These are phyloP conservation scores for Ramularia collo-cygni DNA, from an alignment of 2,329 filamentous ascomycete genomes.

Conservation along the genomic window DNA sequence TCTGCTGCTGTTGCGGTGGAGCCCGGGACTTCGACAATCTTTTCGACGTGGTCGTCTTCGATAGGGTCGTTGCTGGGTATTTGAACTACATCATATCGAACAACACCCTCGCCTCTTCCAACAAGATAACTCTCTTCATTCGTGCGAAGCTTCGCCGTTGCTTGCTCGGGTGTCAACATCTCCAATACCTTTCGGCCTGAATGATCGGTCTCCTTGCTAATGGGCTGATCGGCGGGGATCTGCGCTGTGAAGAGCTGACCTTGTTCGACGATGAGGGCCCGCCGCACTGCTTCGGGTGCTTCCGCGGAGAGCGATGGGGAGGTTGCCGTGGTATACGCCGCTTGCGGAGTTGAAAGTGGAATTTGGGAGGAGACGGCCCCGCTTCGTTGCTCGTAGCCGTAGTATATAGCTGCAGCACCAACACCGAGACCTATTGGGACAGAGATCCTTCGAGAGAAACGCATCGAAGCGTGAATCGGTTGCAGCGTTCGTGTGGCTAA, in stretches of 20 bases:
- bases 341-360: constrained; percentile 19
- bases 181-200: constrained; percentile 81
- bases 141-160: constrained; percentile 77
- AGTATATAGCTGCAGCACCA: constrained; percentile 66
- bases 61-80: constrained; percentile 95
- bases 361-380: constrained; percentile 19
- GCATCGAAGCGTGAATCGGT: constrained; percentile 63
- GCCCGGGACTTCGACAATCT: constrained; percentile 84
- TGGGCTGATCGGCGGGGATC: constrained; percentile 74
- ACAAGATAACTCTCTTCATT: constrained; percentile 90
- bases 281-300: constrained; percentile 48
- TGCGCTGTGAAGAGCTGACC: constrained; percentile 85
- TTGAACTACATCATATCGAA: constrained; percentile 91
- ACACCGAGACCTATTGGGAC: constrained; percentile 62
- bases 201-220: constrained; percentile 82
- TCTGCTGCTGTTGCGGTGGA: constrained; percentile 49
- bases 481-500: constrained; percentile 35
- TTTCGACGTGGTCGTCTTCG: constrained; percentile 96
- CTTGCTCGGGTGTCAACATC: constrained; percentile 94
- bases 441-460: constrained; percentile 57
- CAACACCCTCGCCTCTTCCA: constrained; percentile 80
- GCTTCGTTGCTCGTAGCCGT: constrained; percentile 49
- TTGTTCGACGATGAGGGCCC: constrained; percentile 78
- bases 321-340: constrained; percentile 22
- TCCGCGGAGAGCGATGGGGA: constrained; percentile 15